Conservation (phyloP, 192 early-diverging fungal genomes). For the Rhizophlyctis rosea region DNA sequence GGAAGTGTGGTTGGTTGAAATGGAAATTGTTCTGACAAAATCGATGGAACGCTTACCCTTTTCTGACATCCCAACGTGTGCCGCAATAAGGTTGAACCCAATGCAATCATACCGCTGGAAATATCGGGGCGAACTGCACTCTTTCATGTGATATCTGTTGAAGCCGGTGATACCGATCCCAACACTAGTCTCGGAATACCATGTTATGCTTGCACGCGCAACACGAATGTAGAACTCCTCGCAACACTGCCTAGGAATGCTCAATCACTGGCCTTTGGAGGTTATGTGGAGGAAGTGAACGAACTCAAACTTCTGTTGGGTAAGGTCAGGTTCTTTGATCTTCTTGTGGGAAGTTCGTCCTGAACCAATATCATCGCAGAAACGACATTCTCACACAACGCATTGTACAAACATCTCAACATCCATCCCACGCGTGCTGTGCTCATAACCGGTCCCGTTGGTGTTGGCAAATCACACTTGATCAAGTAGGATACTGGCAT, state of each 20-base stretch:
- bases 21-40: not conserved
- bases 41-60: not conserved
- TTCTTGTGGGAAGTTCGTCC: not conserved
- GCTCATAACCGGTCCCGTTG: constrained; percentile 41
- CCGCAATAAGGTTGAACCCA: not conserved
- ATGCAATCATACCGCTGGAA: not conserved
- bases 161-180: not conserved
- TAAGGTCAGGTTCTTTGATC: not conserved
- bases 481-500: constrained; percentile 31
- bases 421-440: constrained; percentile 44
- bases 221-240: not conserved
- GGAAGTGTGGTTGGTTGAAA: constrained; percentile 3
- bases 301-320: constrained; percentile 16
- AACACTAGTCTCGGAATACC: not conserved
- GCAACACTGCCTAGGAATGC: not conserved
- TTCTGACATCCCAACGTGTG: not conserved
- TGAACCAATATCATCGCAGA: constrained; percentile 4
- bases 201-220: not conserved
- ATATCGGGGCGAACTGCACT: constrained; percentile 9
- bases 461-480: constrained; percentile 44
- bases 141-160: not conserved
- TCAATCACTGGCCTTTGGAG: constrained; percentile 6
- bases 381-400: constrained; percentile 15
- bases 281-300: constrained; percentile 10
- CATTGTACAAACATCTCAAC: constrained; percentile 20